Evolutionary conservation across 306 rosid species (phyloP), one percentile per base, ranked within the genome.

Genomic region (Leucaena leucocephala): DNA sequence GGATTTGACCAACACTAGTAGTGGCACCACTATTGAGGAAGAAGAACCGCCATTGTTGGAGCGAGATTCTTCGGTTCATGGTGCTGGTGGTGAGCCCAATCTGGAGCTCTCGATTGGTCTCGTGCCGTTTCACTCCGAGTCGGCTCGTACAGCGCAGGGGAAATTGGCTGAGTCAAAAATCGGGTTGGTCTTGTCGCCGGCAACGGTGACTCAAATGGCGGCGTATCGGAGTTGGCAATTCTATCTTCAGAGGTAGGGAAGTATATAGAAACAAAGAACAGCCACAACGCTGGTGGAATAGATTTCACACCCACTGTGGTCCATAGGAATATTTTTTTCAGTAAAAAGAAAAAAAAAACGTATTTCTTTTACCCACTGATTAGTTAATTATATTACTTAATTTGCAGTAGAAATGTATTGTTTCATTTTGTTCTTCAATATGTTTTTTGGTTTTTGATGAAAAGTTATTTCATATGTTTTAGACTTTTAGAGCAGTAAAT

Each of bases 91-190:
- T 59, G 86, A 83, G 49, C 58, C 82, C 61, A 82, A 88, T 73
- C 74, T 91, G 85, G 96, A 91, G 55, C 96, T 91, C 15, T 84
- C 91, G 1, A 84, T 91, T 16, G 96, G 96, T 36, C 78, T 86
- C 0, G 75, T 34, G 10, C 95, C 95, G 21, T 82, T 82, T 59
- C 89, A 84, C 76, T 69, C 83, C 40, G 80, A 82, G 72, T 61
- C 82, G 2, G 38, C 81, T 39, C 82, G 89, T 68, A 19, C 77
- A 7, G 81, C 80, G 38, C 57, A 58, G 1, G 74, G 69, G 40
- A 84, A 83, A 82, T 79, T 87, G 35, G 89, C 88, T 8, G 92
- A 90, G 84, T 90, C 94, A 8, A 82, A 75, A 65, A 80, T 65
- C 36, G 67, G 38, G 39, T 43, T 61, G 34, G 70, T 27, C 22